These are phyloP conservation scores for Arthrobotrys sinensis DNA, from an alignment of 2,329 filamentous ascomycete species.

Conservation along the genomic window DNA sequence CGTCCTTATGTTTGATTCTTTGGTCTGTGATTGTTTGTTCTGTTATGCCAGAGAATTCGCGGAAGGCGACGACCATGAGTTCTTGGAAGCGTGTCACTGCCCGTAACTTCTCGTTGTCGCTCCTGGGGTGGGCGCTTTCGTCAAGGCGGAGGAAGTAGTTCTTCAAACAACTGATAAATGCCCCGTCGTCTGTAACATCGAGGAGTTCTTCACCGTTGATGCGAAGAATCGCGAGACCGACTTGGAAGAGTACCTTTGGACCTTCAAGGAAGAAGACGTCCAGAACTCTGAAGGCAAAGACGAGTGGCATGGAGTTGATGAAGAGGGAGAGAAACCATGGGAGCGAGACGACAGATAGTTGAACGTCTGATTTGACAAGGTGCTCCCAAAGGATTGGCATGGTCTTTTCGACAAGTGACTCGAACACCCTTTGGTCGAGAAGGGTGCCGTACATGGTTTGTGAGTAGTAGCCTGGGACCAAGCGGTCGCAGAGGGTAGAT, in stretches of 20 bases:
- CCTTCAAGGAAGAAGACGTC: constrained; percentile 99
- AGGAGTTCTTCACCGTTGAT: constrained; percentile 97
- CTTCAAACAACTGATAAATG: constrained; percentile 96
- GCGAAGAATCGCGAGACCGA: constrained; percentile 93
- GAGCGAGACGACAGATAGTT: constrained; percentile 95
- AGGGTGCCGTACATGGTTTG: constrained; percentile 99
- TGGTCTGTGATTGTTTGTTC: constrained; percentile 92
- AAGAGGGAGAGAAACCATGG: constrained; percentile 99
- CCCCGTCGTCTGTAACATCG: constrained; percentile 92
- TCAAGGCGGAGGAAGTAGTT: constrained; percentile 93
- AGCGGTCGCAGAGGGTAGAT: constrained; percentile 89
- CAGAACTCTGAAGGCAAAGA: constrained; percentile 95
- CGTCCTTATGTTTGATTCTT: constrained; percentile 91
- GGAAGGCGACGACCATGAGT: constrained; percentile 98
- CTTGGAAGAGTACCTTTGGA: constrained; percentile 96
- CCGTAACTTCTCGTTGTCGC: constrained; percentile 92
- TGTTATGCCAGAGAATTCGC: constrained; percentile 96
- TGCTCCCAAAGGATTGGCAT: constrained; percentile 99
- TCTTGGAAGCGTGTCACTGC: constrained; percentile 97
- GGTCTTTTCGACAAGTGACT: constrained; percentile 97
- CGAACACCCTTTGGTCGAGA: constrained; percentile 96
- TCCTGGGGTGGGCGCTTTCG: constrained; percentile 95
- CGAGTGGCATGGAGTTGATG: constrained; percentile 99
- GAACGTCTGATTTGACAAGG: constrained; percentile 95
- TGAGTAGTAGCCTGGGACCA: constrained; percentile 97